Evolutionary conservation across 2,329 filamentous ascomycete species (phyloP).

Genomic region (Dactylonectria macrodidyma): DNA sequence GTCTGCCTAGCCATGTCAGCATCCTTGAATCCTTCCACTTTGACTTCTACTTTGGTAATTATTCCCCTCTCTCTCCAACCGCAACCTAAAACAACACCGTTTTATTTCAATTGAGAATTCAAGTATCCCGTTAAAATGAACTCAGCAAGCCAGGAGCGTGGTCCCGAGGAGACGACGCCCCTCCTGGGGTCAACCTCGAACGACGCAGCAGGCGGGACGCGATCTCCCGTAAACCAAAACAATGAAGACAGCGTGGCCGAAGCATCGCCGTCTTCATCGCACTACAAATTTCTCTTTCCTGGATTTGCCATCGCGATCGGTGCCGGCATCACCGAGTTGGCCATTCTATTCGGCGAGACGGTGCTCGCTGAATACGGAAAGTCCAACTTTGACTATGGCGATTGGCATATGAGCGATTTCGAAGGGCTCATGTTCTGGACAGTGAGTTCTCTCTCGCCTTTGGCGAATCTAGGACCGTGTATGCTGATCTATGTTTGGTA

Average conservation of each 20-base stretch:
- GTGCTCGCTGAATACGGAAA: not conserved
- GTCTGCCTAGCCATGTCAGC: not conserved
- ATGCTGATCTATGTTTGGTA: not conserved
- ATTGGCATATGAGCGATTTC: not conserved
- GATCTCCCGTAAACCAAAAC: not conserved
- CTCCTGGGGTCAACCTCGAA: not conserved
- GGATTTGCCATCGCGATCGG: not conserved
- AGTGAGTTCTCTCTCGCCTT: not conserved
- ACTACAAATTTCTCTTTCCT: not conserved
- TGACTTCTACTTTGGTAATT: not conserved
- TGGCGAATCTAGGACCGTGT: no score
- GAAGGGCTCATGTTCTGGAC: not conserved
- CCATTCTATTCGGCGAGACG: not conserved
- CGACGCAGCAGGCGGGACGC: not conserved
- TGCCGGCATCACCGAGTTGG: not conserved
- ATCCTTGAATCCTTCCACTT: not conserved
- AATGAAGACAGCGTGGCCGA: not conserved
- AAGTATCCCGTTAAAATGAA: not conserved
- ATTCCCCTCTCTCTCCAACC: not conserved
- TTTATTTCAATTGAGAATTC: not conserved
- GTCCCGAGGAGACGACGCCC: conserved; percentile 3
- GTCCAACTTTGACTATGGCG: not conserved
- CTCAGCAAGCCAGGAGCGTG: not conserved
- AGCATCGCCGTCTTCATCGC: not conserved
- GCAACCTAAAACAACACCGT: not conserved